Evolutionary conservation across 306 rosid genomes (phyloP).

Genomic region (Erythrophleum fordii): DNA sequence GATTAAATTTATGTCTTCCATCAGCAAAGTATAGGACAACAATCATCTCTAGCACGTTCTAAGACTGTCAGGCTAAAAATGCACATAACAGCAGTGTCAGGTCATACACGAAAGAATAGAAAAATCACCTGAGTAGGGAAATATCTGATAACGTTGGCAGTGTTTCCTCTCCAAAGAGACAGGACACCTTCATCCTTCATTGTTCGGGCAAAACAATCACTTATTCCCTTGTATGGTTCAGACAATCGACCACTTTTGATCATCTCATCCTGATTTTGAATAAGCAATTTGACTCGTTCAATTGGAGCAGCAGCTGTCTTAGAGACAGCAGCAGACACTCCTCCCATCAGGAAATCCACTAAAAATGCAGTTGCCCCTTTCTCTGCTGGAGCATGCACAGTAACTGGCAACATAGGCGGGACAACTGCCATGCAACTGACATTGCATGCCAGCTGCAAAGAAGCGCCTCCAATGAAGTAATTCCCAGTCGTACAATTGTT

Average conservation of each 20-base stretch:
- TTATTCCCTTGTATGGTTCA: slow-evolving; percentile 83
- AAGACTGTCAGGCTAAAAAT: background rate
- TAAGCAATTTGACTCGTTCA: slow-evolving; percentile 79
- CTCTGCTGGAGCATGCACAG: slow-evolving; percentile 71
- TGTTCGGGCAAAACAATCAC: slow-evolving; percentile 83
- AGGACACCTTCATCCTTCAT: slow-evolving; percentile 81
- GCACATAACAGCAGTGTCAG: background rate
- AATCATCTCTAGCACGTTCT: background rate
- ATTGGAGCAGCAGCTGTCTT: slow-evolving; percentile 95
- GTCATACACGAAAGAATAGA: background rate
- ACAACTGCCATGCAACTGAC: slow-evolving; percentile 48
- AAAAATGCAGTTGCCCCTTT: slow-evolving; percentile 62
- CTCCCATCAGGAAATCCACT: slow-evolving; percentile 87
- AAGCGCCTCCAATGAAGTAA: slow-evolving; percentile 47
- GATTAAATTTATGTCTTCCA: background rate
- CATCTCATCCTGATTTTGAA: slow-evolving; percentile 94
- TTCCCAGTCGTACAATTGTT: slow-evolving; percentile 39
- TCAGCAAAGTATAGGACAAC: background rate
- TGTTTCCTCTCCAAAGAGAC: slow-evolving; percentile 90
- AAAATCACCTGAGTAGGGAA: slow-evolving; percentile 84
- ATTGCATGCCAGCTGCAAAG: slow-evolving; percentile 35
- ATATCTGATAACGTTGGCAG: slow-evolving; percentile 92
- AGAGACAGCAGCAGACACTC: slow-evolving; percentile 93
- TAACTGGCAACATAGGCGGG: slow-evolving; percentile 45
- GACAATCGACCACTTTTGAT: slow-evolving; percentile 77